Conservation (phyloP, 805 yeast genomes). For the Saccharomyces paradoxus region DNA sequence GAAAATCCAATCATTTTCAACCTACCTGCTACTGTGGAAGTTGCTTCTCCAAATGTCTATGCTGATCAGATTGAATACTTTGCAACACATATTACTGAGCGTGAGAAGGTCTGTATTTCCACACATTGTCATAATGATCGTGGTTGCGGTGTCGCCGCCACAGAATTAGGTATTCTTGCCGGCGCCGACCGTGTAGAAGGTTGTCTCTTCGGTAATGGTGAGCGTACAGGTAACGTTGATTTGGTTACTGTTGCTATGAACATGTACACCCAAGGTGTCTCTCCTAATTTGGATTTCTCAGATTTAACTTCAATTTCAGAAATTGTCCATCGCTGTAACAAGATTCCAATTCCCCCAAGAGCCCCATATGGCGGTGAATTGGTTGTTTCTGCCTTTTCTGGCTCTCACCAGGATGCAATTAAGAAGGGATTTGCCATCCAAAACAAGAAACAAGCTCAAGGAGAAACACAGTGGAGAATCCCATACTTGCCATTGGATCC, state of each 20-base stretch:
- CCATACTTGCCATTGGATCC: constrained; percentile 85
- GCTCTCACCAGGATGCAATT: constrained; percentile 85
- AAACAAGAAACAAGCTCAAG: constrained; percentile 31
- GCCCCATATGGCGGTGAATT: constrained; percentile 80
- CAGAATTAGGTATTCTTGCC: constrained; percentile 72
- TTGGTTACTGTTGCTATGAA: constrained; percentile 70
- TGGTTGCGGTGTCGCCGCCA: constrained; percentile 86
- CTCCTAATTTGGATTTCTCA: constrained; percentile 64
- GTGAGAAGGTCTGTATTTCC: constrained; percentile 66
- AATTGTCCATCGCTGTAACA: constrained; percentile 70
- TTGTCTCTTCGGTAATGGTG: constrained; percentile 79
- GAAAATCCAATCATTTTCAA: constrained; percentile 69
- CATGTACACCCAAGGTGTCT: constrained; percentile 69
- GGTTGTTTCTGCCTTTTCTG: constrained; percentile 77
- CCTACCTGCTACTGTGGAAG: constrained; percentile 79
- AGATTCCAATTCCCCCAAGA: constrained; percentile 69
- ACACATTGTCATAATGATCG: constrained; percentile 80
- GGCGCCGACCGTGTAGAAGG: constrained; percentile 90
- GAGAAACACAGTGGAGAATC: constrained; percentile 50
- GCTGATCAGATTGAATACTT: constrained; percentile 83
- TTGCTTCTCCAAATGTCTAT: constrained; percentile 71
- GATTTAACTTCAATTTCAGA: constrained; percentile 60
- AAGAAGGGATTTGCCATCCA: constrained; percentile 62
- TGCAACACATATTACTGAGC: constrained; percentile 47
- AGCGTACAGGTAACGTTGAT: constrained; percentile 82